Base-by-base conservation (phyloP, 768 basidiomycete species). In the Rhizopogon salebrosus region DNA sequence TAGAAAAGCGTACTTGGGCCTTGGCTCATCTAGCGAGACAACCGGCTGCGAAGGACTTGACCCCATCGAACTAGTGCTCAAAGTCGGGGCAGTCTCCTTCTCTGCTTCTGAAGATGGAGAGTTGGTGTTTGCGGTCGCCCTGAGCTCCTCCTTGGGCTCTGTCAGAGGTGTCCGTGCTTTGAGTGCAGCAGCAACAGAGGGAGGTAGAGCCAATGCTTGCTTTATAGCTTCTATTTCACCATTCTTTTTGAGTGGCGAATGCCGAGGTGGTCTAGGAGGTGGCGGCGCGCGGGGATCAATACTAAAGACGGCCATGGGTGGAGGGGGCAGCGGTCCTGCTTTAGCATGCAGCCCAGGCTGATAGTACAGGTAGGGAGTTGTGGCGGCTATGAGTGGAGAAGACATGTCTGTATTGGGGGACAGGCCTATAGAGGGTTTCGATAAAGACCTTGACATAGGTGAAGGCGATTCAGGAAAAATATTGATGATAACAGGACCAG, bases 321-420 rank as follows among this genome's bases (percentile, higher is more conserved):
- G 87, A 29, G 81, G 80, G 26, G 88, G 87, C 54, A 87, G 74
- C 42, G 88, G 87, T 4, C 86, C 85, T 38, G 87, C 87, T 22
- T 78, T 87, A 6, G 85, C 75, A 67, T 90, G 84, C 2, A 84
- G 60, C 45, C 82, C 85, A 43, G 85, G 84, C 54, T 85, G 78
- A 60, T 88, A 87, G 59, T 75, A 69, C 49, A 83, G 67, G 63
- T 81, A 85, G 7, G 76, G 64, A 41, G 66, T 53, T 22, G 61
- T 66, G 14, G 68, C 59, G 20, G 61, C 61, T 23, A 62, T 61
- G 11, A 54, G 35, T 26, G 68, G 67, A 53, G 56, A 62, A 27
- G 61, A 61, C 42, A 58, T 10, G 39, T 48, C 57, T 20, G 52
- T 64, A 26, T 58, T 64, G 26, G 46, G 63, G 43, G 53, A 60